Percentiles rank a stretch among this genome's conserved stretches.
Evolutionary conservation across 331 rosid species (phyloP).

Genomic region (Malus hybrid): DNA sequence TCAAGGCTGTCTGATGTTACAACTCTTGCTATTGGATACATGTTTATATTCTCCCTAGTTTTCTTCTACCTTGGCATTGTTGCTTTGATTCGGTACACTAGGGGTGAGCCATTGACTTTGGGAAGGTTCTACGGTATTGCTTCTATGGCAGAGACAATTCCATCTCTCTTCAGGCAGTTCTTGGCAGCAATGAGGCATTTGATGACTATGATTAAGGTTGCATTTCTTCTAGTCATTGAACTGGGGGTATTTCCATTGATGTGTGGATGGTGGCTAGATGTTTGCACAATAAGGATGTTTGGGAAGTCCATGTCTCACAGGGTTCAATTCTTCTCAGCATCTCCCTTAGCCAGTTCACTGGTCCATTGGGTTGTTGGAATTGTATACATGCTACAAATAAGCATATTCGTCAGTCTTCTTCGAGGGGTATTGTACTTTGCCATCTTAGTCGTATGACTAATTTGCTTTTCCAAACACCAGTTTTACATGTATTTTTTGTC

Average conservation of each 20-base stretch:
- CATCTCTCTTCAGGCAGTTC: slow-evolving; percentile 95
- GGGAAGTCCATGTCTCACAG: slow-evolving; percentile 97
- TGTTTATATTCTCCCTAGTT: slow-evolving; percentile 65
- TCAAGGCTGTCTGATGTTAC: slow-evolving; percentile 92
- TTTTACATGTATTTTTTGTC: slow-evolving; percentile 1
- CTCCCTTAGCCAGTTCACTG: slow-evolving; percentile 95
- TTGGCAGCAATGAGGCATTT: slow-evolving; percentile 97
- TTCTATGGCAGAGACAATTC: slow-evolving; percentile 87
- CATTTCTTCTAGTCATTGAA: slow-evolving; percentile 95
- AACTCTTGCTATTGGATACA: slow-evolving; percentile 90
- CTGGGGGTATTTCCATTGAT: slow-evolving; percentile 95
- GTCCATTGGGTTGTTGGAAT: slow-evolving; percentile 99
- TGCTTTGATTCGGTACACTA: slow-evolving; percentile 77
- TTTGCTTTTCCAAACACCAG: not conserved
- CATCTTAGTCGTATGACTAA: not conserved
- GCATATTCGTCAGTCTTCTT: slow-evolving; percentile 98
- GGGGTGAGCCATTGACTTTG: slow-evolving; percentile 83
- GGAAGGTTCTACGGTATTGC: slow-evolving; percentile 90
- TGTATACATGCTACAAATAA: slow-evolving; percentile 93
- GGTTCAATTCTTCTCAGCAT: slow-evolving; percentile 86
- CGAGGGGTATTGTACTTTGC: slow-evolving; percentile 70
- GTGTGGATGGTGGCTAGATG: slow-evolving; percentile 99
- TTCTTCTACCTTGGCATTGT: slow-evolving; percentile 74
- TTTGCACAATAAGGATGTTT: slow-evolving; percentile 96
- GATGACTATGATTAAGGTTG: slow-evolving; percentile 99